Conservation (phyloP, 2,329 filamentous ascomycete genomes). For the Penicillium sp. region DNA sequence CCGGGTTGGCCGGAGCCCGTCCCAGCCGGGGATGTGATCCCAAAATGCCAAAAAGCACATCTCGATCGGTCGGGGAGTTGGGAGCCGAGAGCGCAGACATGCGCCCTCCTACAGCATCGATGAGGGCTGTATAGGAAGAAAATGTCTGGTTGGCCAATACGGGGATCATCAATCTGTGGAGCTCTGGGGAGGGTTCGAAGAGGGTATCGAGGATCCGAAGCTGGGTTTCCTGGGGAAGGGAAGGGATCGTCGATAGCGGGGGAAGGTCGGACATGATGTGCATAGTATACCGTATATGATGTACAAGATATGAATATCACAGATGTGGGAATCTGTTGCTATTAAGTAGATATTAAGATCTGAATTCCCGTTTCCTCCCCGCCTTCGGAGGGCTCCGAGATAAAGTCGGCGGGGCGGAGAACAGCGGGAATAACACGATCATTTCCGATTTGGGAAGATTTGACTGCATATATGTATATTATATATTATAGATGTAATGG, state of each 20-base stretch:
- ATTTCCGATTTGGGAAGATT: not conserved
- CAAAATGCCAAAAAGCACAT: constrained; percentile 68
- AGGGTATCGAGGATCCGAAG: constrained; percentile 66
- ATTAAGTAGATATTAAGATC: constrained; percentile 1
- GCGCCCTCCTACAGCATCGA: constrained; percentile 63
- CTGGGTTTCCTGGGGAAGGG: constrained; percentile 56
- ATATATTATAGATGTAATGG: not conserved
- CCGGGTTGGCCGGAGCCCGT: constrained; percentile 55
- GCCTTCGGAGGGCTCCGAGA: constrained; percentile 23
- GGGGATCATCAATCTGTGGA: constrained; percentile 71
- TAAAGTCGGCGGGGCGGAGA: constrained; percentile 7
- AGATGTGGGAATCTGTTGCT: not conserved
- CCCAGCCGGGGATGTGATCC: constrained; percentile 81
- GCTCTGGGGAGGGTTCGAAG: constrained; percentile 76
- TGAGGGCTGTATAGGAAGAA: constrained; percentile 66
- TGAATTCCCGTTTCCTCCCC: not conserved
- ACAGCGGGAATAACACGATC: constrained; percentile 7
- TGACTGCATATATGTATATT: not conserved
- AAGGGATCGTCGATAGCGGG: constrained; percentile 55
- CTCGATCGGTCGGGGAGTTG: constrained; percentile 50
- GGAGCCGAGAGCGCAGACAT: constrained; percentile 61
- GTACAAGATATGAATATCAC: not conserved
- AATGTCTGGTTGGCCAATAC: constrained; percentile 62
- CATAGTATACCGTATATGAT: not conserved
- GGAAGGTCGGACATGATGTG: constrained; percentile 52